Conservation (phyloP, 2,329 filamentous ascomycete genomes). For the Metarhizium brunneum region DNA sequence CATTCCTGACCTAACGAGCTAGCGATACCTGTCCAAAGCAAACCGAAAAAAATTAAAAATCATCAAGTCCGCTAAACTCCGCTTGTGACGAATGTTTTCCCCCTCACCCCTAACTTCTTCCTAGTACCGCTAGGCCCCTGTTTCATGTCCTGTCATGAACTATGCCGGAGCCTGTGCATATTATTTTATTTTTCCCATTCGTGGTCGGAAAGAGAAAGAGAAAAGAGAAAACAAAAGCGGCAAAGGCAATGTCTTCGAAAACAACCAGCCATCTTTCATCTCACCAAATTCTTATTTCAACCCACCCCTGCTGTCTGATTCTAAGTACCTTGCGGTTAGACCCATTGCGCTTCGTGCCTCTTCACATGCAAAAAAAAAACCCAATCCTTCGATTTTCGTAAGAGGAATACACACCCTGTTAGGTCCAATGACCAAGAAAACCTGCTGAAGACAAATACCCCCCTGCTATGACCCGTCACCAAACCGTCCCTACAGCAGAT, state of each 20-base stretch:
- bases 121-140: background rate
- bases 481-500: background rate
- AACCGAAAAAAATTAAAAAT: constrained; percentile 2
- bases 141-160: background rate
- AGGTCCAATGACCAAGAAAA: background rate
- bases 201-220: background rate
- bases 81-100: constrained; percentile 1
- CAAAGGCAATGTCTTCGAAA: background rate
- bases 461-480: background rate
- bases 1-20: background rate
- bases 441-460: background rate
- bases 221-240: background rate
- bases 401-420: background rate
- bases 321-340: background rate
- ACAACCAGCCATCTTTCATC: background rate
- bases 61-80: constrained; percentile 8
- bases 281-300: background rate
- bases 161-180: constrained; percentile 5
- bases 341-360: background rate
- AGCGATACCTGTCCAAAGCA: background rate
- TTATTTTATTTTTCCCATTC: constrained; percentile 4
- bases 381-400: background rate
- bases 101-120: background rate
- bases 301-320: background rate
- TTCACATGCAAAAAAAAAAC: background rate